Percentiles rank a stretch among this genome's conserved stretches.
Conservation (phyloP, 441 rosid species). For the Pelargonium myrrhifolium region DNA sequence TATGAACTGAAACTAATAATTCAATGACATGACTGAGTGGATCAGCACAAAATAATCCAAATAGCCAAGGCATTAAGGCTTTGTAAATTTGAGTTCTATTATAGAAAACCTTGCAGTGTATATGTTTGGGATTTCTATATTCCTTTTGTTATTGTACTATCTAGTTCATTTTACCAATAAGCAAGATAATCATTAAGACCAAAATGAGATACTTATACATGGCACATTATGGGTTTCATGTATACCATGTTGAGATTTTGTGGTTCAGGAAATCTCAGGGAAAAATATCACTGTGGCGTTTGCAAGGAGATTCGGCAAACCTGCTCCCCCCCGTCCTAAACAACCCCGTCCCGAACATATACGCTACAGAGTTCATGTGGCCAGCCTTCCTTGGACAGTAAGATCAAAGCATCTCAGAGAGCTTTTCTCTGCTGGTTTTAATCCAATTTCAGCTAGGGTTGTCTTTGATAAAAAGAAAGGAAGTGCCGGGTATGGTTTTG, state of each 20-base stretch:
- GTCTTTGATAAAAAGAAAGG: slow-evolving; percentile 57
- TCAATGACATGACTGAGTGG: too few species aligned
- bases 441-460: slow-evolving; percentile 57
- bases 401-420: slow-evolving; percentile 66
- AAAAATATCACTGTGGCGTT: slow-evolving; percentile 61
- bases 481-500: slow-evolving; percentile 75
- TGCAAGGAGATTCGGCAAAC: slow-evolving; percentile 61
- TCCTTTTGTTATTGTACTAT: too few species aligned
- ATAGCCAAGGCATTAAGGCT: too few species aligned
- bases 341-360: slow-evolving; percentile 38
- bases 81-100: too few species aligned
- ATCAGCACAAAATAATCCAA: too few species aligned
- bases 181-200: too few species aligned
- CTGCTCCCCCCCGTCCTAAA: slow-evolving; percentile 17
- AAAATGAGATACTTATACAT: too few species aligned
- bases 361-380: slow-evolving; percentile 58
- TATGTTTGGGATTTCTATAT: neutral
- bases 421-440: slow-evolving; percentile 49
- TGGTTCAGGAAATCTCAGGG: slow-evolving; percentile 62
- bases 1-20: neutral
- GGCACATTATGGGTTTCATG: too few species aligned
- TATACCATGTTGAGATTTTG: neutral
- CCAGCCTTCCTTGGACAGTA: slow-evolving; percentile 83
- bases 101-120: neutral
- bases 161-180: too few species aligned